A percentile compares a stretch with the other conserved stretches of the same genome.
Evolutionary conservation across 2,329 filamentous ascomycete genomes (phyloP).

Genomic region (Xylariaceae sp.): DNA sequence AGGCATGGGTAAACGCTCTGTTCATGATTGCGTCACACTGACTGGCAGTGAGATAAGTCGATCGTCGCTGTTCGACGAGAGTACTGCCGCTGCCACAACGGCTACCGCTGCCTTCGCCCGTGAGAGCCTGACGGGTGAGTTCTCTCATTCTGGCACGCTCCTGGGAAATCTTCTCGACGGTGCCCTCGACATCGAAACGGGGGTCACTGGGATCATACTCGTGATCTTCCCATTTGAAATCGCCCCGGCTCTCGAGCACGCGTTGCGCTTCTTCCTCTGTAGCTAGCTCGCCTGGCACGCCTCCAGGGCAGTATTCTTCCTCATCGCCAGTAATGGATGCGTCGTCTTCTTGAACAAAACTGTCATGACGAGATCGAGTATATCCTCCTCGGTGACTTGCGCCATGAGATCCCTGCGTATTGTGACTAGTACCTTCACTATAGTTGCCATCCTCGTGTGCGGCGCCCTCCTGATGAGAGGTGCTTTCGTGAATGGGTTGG

Average conservation of each 20-base stretch:
- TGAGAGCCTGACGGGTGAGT: not conserved
- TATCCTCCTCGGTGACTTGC: too few species aligned
- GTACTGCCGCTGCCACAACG: too few species aligned
- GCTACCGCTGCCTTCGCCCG: not conserved
- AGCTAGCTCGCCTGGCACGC: not conserved
- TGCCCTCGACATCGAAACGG: conserved; percentile 1
- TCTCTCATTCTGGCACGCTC: too few species aligned
- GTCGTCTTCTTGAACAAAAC: not conserved
- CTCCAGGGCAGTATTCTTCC: not conserved
- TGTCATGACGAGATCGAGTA: not conserved
- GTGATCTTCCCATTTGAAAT: not conserved
- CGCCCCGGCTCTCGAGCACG: not conserved
- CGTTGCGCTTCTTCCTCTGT: not conserved
- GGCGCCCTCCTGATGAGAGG: too few species aligned
- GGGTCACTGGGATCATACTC: conserved; percentile 2
- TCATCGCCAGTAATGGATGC: not conserved
- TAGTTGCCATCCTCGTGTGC: too few species aligned
- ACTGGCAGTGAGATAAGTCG: not conserved
- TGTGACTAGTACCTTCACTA: too few species aligned
- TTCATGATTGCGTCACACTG: not conserved
- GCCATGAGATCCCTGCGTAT: too few species aligned
- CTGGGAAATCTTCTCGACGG: not conserved
- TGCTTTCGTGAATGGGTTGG: too few species aligned
- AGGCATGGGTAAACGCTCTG: conserved; percentile 2
- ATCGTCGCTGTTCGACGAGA: too few species aligned